Base-by-base conservation (phyloP, 768 basidiomycete genomes). In the Naganishia kalamii region DNA sequence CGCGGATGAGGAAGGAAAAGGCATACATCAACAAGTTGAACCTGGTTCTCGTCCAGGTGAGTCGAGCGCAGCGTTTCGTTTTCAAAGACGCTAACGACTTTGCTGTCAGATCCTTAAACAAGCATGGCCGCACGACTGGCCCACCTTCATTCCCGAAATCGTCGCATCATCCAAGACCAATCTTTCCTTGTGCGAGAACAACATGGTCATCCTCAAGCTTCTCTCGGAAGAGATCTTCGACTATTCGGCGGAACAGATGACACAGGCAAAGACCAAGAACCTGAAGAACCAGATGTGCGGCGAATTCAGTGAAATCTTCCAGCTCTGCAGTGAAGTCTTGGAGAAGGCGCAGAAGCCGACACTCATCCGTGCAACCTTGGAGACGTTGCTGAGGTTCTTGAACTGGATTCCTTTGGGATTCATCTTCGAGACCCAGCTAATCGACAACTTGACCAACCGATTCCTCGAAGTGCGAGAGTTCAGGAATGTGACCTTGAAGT, bases 61-160 rank as follows among this genome's bases (percentile, higher is more conserved):
- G 83, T 78, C 15, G n/a, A 23, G 11, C 17, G 4, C 7, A 63
- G 32, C 30, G 5, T 35, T 11, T 12, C 23, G 48, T 3, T 23
- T 49, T 8, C 37, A 43, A 44, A 30, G 46, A n/a, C 33, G 13
- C 40, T 48, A n/a, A 21, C 35, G 43, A 4, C 21, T 17, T 4
- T 23, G 13, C 23, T 29, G 35, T 21, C 74, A 99, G 92, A 96
- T 99, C 67, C 82, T 99, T 69, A 99, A 98, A 80, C 96, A 98
- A 82, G 96, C 97, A 78, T 99, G 96, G 96, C 94, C 94, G 27
- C 90, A 96, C 77, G 92, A 96, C 74, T 99, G 96, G 96, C 93
- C 94, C 33, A 89, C 85, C 23, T 98, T 97, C 82, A 96, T 97
- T 72, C 86, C 89, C 12, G 93, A 98, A 79, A 89, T 98, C 49